Conservation (phyloP, 768 basidiomycete genomes). For the Tulasnella sp. region DNA sequence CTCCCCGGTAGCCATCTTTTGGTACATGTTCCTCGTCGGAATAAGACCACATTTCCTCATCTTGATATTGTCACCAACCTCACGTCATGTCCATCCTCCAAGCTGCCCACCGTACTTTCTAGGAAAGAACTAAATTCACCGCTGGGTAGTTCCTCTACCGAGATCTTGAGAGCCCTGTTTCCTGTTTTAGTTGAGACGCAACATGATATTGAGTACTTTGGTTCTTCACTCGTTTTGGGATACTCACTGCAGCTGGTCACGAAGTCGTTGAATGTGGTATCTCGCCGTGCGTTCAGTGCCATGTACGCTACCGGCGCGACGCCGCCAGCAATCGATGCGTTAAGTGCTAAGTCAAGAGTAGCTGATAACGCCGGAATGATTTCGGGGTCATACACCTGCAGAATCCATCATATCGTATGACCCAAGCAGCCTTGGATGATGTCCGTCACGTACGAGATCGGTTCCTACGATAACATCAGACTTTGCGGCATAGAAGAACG, state of each 20-base stretch:
- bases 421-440: slow-evolving; percentile 5
- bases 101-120: too few species aligned
- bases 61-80: too few species aligned
- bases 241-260: slow-evolving; percentile 8
- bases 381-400: slow-evolving; percentile 54
- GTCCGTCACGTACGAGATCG: slow-evolving; percentile 34
- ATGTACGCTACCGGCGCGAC: slow-evolving; percentile 30
- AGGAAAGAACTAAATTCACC: too few species aligned
- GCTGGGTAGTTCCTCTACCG: too few species aligned
- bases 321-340: background rate
- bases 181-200: too few species aligned
- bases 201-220: too few species aligned
- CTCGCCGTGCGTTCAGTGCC: slow-evolving; percentile 46
- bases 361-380: slow-evolving; percentile 46
- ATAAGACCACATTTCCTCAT: too few species aligned
- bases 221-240: too few species aligned
- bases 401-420: background rate
- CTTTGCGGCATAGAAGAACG: background rate
- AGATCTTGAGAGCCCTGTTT: too few species aligned
- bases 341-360: slow-evolving; percentile 31
- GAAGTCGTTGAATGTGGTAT: slow-evolving; percentile 40
- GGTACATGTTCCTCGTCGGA: too few species aligned
- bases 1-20: too few species aligned
- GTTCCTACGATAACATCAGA: slow-evolving; percentile 54
- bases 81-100: too few species aligned